These are phyloP conservation scores for Volvox carteri DNA, from an alignment of 163 green algal genomes.

Conservation along the genomic window DNA sequence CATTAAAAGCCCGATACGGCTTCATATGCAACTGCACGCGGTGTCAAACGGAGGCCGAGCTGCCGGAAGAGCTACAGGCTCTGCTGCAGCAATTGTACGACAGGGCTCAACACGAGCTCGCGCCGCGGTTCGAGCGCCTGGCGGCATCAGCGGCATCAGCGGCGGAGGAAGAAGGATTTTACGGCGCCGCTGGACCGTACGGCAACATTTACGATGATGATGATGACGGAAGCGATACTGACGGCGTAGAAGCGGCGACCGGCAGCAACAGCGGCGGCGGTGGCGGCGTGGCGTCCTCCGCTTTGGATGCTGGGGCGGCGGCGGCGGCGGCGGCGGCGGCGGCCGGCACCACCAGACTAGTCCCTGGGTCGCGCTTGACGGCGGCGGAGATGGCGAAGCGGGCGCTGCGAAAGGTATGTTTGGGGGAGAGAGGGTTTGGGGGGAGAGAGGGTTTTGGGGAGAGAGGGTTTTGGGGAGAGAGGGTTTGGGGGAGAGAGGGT, in stretches of 20 bases:
- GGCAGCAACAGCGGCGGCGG: neutral
- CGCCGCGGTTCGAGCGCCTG: slow-evolving; percentile 44
- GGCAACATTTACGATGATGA: neutral
- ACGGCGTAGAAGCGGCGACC: neutral
- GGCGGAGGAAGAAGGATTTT: neutral
- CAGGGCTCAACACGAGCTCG: slow-evolving; percentile 39
- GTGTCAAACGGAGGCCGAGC: slow-evolving; percentile 55
- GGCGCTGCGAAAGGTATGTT: slow-evolving; percentile 19
- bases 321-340: neutral
- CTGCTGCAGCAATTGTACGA: slow-evolving; percentile 53
- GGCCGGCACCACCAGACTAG: too few relatives aligned
- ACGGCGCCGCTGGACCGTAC: neutral
- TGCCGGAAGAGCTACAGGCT: slow-evolving; percentile 30
- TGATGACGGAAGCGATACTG: neutral
- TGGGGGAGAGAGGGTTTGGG: too few relatives aligned
- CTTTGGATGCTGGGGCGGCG: too few relatives aligned
- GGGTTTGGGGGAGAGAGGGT: too few relatives aligned
- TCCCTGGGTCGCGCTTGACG: neutral
- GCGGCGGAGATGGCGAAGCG: slow-evolving; percentile 39
- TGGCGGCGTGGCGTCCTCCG: too few relatives aligned
- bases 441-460: too few relatives aligned
- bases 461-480: too few relatives aligned
- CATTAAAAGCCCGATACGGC: slow-evolving; percentile 60
- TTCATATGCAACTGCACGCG: slow-evolving; percentile 60
- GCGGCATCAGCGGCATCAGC: neutral